A percentile compares a stretch with the other conserved stretches of the same genome.
Evolutionary conservation across 169 alveolate species (phyloP).

Genomic region (Plasmodium chabaudi): DNA sequence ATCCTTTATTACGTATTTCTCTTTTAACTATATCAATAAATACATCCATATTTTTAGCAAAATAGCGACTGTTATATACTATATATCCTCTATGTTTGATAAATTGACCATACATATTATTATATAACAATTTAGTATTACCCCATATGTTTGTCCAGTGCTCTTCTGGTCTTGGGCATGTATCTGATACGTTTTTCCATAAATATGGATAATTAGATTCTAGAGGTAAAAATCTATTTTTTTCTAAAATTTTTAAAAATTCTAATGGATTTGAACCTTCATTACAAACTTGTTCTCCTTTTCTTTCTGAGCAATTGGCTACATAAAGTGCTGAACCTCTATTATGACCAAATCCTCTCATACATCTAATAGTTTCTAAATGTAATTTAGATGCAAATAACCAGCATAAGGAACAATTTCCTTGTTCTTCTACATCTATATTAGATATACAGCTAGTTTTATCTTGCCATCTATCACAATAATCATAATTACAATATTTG

Average conservation of each 20-base stretch:
- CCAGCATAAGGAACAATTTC: constrained; percentile 75
- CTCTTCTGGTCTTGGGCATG: constrained; percentile 16
- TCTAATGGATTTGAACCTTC: constrained; percentile 43
- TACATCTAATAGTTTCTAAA: constrained; percentile 70
- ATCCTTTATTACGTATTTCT: constrained; percentile 76
- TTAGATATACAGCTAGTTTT: constrained; percentile 37
- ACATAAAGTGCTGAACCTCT: constrained; percentile 62
- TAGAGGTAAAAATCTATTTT: constrained; percentile 38
- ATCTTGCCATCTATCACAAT: constrained; percentile 51
- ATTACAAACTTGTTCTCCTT: background rate
- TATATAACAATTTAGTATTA: constrained; percentile 9
- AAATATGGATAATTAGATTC: constrained; percentile 56
- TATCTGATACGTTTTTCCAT: constrained; percentile 4
- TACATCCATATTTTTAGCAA: constrained; percentile 20
- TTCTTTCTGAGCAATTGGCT: constrained; percentile 36
- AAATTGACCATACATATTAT: background rate
- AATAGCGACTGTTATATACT: constrained; percentile 4
- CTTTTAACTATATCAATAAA: constrained; percentile 68
- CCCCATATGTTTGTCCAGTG: constrained; percentile 44
- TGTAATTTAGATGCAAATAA: constrained; percentile 71
- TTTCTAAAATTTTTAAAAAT: constrained; percentile 37
- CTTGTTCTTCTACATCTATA: constrained; percentile 49
- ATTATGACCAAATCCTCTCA: constrained; percentile 68
- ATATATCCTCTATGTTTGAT: background rate
- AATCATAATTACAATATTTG: constrained; percentile 33